Conservation (phyloP, 257 asterid species). For the Leonotis leonurus region DNA sequence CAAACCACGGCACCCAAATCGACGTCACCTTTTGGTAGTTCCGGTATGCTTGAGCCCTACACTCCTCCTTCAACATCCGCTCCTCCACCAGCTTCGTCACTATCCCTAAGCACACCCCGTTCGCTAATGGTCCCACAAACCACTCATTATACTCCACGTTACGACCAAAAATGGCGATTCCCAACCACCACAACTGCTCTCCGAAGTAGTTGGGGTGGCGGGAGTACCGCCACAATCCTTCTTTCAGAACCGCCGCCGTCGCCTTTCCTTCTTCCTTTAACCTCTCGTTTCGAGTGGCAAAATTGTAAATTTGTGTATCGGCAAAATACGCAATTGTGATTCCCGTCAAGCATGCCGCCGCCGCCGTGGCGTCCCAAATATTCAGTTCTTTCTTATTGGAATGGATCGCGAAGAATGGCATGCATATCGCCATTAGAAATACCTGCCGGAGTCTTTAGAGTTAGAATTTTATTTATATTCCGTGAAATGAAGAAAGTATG, state of each 20-base stretch:
- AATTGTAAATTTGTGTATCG: constrained; percentile 70
- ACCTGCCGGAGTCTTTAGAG: constrained; percentile 30
- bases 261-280: constrained; percentile 41
- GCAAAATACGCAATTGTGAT: constrained; percentile 55
- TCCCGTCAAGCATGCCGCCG: constrained; percentile 48
- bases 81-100: constrained; percentile 82
- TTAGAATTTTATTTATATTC: neutral
- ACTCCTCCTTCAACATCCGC: constrained; percentile 60
- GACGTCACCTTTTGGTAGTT: constrained; percentile 64
- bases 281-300: constrained; percentile 36
- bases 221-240: constrained; percentile 68
- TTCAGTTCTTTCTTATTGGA: constrained; percentile 33
- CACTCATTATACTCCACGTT: constrained; percentile 45
- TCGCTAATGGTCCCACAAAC: constrained; percentile 58
- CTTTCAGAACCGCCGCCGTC: constrained; percentile 50
- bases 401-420: constrained; percentile 71
- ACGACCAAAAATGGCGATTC: constrained; percentile 61
- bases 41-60: constrained; percentile 66
- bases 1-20: constrained; percentile 87
- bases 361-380: constrained; percentile 47
- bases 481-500: neutral
- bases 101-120: constrained; percentile 66
- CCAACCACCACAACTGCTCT: constrained; percentile 98
- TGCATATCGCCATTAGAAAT: constrained; percentile 69
- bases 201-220: constrained; percentile 91